Percentiles rank a stretch among this genome's conserved stretches.
Evolutionary conservation across 306 rosid species (phyloP).

Genomic region (Lathyrus tuberosus): DNA sequence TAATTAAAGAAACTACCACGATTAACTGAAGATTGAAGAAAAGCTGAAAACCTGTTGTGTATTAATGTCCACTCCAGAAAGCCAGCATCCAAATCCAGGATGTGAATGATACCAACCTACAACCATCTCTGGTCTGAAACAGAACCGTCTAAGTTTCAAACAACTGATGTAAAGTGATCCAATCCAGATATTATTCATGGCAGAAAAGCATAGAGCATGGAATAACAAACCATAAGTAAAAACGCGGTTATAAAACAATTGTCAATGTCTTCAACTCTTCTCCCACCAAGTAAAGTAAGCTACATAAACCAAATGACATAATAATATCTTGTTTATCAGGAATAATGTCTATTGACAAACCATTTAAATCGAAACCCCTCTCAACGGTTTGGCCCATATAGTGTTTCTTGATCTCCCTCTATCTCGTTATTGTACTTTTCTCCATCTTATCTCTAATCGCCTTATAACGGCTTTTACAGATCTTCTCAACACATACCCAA

Average conservation of each 20-base stretch:
- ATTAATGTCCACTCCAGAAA: constrained; percentile 95
- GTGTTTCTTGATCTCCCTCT: neutral
- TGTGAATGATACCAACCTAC: constrained; percentile 98
- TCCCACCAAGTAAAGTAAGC: neutral
- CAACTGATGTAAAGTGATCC: constrained; percentile 1
- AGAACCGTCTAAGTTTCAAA: constrained; percentile 19
- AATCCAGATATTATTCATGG: constrained; percentile 10
- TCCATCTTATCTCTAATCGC: neutral
- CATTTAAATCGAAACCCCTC: neutral
- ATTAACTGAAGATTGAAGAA: constrained; percentile 9
- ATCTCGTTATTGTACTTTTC: neutral
- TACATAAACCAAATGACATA: neutral
- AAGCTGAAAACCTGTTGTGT: constrained; percentile 82
- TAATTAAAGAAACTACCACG: neutral
- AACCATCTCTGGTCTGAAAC: constrained; percentile 95
- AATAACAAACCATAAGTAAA: neutral
- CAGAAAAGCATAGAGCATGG: constrained; percentile 11
- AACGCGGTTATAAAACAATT: neutral
- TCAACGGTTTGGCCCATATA: neutral
- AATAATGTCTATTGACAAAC: neutral
- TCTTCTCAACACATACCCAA: neutral
- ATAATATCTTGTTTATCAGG: neutral
- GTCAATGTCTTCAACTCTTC: neutral
- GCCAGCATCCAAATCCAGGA: constrained; percentile 99
- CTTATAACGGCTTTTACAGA: neutral